Base-by-base conservation (phyloP, 2,329 filamentous ascomycete species). In the Colletotrichum sp. region DNA sequence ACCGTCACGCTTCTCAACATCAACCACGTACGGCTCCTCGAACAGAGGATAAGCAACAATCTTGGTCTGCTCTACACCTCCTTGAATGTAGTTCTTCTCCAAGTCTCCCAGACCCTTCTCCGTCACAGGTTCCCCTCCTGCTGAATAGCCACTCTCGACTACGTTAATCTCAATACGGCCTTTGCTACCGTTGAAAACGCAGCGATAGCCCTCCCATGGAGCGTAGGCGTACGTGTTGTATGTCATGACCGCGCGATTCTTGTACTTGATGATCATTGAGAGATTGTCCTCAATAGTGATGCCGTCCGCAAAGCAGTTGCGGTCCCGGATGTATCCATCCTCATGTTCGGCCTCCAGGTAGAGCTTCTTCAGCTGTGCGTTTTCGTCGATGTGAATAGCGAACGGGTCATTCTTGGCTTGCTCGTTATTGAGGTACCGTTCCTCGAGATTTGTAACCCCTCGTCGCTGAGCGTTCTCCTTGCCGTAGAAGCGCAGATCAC, bases 401-500 rank as follows among this genome's bases (percentile, higher is more conserved):
- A 89, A 89, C 1, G 86, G 87, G 71, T 89, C 87, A 3, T 82
- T 80, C 69, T 83, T 83, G 1, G 87, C 87, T 13, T 81, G 82
- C 21, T 85, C 81, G 71, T 85, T 88, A 10, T 85, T 84, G 55
- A 84, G 82, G 10, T 84, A 82, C 6, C 87, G 81, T 12, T 82
- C 80, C 73, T 85, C 83, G 73, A 88, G 86, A 14, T 83, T 81
- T 1, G 81, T 85, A 26, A 85, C 84, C 3, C 87, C 87, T 7
- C 90, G 85, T 39, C 81, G 77, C 83, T 92, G 90, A 1, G 91
- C 91, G 76, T 93, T 93, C 77, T 92, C 90, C 21, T 87, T 85
- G 6, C 91, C 91, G 79, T 93, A 93, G 80, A 93, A 93, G 65
- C 87, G 87, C 28, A 93, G 84, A 75, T 89, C 90, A 0, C 91